Evolutionary conservation across 1,284 basidiomycete species (phyloP), one percentile per base, ranked within the genome.

Genomic region (Amylostereum areolatum): DNA sequence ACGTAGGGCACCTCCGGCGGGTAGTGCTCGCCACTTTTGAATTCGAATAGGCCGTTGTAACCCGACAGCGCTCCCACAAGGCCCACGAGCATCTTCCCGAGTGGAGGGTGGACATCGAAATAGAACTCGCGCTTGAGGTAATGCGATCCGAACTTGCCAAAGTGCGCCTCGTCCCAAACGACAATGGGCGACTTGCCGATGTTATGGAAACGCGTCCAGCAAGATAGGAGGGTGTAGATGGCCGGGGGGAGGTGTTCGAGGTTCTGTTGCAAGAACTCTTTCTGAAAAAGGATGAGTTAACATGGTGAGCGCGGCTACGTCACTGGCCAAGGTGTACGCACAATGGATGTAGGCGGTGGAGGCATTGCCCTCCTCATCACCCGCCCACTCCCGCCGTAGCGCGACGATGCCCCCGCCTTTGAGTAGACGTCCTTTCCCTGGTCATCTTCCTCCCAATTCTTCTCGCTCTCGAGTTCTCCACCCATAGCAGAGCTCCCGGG

Each of bases 151-250:
- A 97, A 97, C 70, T 97, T 97, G 59, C 94, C 93, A 68, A 97
- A 97, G 68, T 97, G 93, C n/a, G 93, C 93, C 74, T 98, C 97
- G 68, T 99, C 97, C 96, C 97, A 99, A 51, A 98, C 85, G 66
- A 99, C 96, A 56, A 80, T 68, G 60, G 88, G 80, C 47, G 89
- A 80, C 50, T 83, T 80, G n/a, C 96, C 96, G 52, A 99, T 99
- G 56, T 85, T 81, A 76, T 95, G 91, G 68, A 92, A 95, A 35
- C 96, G 87, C 6, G 96, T 98, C 78, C 90, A 89, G 72, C 96
- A 93, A 29, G 92, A 85, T 51, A 98, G 81, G 40, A 97, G 77
- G 31, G 94, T 97, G 73, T 99, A 99, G 48, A 95, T 72, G 49
- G 84, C 78, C 3, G 92, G 85, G 12, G 88, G 81, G 53, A 96